These are phyloP conservation scores for Euphorbia lathyris DNA, from an alignment of 345 rosid species.

Conservation along the genomic window DNA sequence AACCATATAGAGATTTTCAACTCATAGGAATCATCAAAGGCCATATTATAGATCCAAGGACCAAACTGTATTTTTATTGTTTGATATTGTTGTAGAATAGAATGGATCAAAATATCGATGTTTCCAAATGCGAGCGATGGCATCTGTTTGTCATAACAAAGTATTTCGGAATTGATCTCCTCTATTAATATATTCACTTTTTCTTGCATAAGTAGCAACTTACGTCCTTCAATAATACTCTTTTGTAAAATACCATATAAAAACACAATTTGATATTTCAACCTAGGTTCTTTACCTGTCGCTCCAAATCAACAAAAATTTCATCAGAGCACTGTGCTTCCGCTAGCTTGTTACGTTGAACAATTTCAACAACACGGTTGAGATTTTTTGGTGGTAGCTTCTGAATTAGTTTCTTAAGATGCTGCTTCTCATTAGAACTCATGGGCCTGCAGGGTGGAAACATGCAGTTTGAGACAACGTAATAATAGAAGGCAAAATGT, in stretches of 20 bases:
- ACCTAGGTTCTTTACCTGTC: constrained; percentile 32
- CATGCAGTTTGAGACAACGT: constrained; percentile 13
- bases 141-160: neutral
- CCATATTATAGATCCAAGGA: neutral
- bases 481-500: neutral
- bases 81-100: neutral
- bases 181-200: neutral
- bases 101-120: neutral
- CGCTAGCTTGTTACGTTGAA: constrained; percentile 23
- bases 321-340: constrained; percentile 21
- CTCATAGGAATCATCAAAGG: neutral
- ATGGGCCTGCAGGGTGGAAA: constrained; percentile 40
- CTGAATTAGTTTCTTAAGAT: constrained; percentile 43
- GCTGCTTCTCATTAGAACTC: constrained; percentile 46
- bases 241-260: neutral
- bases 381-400: constrained; percentile 46
- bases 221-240: neutral
- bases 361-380: constrained; percentile 42
- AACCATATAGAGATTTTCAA: neutral
- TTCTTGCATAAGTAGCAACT: neutral
- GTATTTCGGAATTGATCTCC: neutral
- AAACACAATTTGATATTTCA: neutral
- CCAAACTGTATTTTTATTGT: neutral
- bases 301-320: constrained; percentile 40
- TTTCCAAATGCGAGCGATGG: too few species aligned